Evolutionary conservation across 2,329 filamentous ascomycete species (phyloP).

Genomic region (Tolypocladium paradoxum): DNA sequence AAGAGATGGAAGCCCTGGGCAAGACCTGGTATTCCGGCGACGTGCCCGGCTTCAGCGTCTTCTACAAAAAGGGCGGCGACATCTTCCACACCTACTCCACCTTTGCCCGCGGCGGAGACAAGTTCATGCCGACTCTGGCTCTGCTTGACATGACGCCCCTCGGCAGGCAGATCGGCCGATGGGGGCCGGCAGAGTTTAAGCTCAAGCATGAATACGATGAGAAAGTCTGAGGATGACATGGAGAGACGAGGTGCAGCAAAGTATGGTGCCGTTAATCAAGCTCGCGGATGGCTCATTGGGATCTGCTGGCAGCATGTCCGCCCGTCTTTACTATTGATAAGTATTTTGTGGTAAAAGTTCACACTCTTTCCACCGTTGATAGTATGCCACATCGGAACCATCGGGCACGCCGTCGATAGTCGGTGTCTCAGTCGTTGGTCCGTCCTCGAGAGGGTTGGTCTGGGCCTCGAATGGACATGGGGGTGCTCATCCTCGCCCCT

Average conservation of each 20-base stretch:
- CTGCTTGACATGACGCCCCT: slow-evolving; percentile 24
- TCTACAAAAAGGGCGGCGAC: slow-evolving; percentile 17
- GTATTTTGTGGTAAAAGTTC: no score
- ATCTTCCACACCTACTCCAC: slow-evolving; percentile 28
- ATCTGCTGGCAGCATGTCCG: no score
- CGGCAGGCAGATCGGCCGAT: slow-evolving; percentile 17
- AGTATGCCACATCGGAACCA: no score
- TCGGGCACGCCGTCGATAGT: no score
- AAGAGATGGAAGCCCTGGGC: slow-evolving; percentile 15
- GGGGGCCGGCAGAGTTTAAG: slow-evolving; percentile 16
- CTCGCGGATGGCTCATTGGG: no score
- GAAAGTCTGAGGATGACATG: not conserved
- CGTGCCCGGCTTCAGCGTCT: slow-evolving; percentile 25
- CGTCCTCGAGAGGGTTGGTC: no score
- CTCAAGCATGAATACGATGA: slow-evolving; percentile 14
- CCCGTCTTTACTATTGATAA: no score
- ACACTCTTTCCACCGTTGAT: no score
- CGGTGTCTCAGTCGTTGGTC: no score
- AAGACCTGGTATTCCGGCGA: slow-evolving; percentile 19
- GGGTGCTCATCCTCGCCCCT: no score
- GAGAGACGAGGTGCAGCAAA: not conserved
- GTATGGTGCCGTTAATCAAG: no score
- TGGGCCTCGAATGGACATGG: no score
- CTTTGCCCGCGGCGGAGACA: slow-evolving; percentile 20
- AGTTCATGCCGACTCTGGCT: slow-evolving; percentile 17